Base-by-base conservation (phyloP, 306 rosid species). In the Quercus rubra region DNA sequence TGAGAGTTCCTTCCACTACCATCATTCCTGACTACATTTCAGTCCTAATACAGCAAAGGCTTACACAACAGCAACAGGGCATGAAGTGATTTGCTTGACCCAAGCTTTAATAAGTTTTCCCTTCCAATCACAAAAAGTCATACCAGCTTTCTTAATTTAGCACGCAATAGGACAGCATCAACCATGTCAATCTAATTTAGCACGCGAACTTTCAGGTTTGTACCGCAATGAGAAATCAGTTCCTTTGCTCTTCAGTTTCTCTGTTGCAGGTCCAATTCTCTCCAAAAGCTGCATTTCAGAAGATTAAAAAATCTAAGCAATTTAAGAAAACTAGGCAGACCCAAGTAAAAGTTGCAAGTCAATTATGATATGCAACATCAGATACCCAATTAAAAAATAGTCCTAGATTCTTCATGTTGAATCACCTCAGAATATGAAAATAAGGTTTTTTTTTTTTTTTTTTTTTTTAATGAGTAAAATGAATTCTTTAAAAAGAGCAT, bases 181-280 rank as follows among this genome's bases (percentile, higher is more conserved):
- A 49, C 15, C 54, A 49, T 49, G 0, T 10, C 54, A 49, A 49
- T 49, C 1, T 49, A 49, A 46, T 38, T 38, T 38, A 38, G 95
- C 86, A 75, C 52, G 62, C 81, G 87, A 94, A 80, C 85, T 85
- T 71, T 94, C 93, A 57, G 99, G 99, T 85, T 91, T 92, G 70
- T 88, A 92, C 97, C 97, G 89, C 84, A 91, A 83, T 70, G 99
- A 90, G 82, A 92, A 89, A 83, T 91, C 92, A 64, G 86, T 84
- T 74, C 90, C 91, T 74, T 91, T 87, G 82, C 78, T 64, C 89
- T 85, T 90, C 77, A 94, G 76, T 59, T 81, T 88, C 80, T 92
- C 97, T 43, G 99, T 92, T 81, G 99, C 90, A 13, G 95, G 92
- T 71, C 93, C 92, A 84, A 90, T 92, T 86, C 78, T 87, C 83